Evolutionary conservation across 2,329 filamentous ascomycete species (phyloP).

Genomic region (Cladosporium oxysporum): DNA sequence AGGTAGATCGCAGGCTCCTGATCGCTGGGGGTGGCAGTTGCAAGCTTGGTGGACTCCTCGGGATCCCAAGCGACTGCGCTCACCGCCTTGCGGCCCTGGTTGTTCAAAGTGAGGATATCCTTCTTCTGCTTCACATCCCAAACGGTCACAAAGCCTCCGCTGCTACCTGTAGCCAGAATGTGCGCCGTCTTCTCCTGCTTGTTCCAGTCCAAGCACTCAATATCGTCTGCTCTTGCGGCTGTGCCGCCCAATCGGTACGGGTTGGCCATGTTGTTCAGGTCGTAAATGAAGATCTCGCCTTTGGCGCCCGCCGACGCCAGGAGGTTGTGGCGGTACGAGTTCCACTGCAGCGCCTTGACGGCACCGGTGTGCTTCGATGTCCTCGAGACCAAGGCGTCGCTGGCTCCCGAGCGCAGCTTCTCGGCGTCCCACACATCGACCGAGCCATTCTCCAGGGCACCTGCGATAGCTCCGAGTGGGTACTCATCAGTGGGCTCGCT

Average conservation of each 20-base stretch:
- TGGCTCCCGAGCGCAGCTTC: conserved; percentile 54
- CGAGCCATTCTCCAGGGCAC: conserved; percentile 90
- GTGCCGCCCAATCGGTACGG: conserved; percentile 87
- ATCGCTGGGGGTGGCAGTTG: conserved; percentile 90
- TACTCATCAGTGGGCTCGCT: conserved; percentile 76
- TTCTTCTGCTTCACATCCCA: conserved; percentile 99
- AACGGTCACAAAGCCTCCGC: conserved; percentile 92
- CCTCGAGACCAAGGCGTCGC: conserved; percentile 79
- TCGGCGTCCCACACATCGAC: conserved; percentile 92
- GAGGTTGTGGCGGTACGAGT: conserved; percentile 86
- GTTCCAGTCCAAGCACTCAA: conserved; percentile 98
- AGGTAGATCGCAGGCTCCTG: conserved; percentile 83
- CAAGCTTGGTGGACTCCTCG: conserved; percentile 84
- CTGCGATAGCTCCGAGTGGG: conserved; percentile 86
- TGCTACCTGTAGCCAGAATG: conserved; percentile 91
- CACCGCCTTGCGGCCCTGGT: conserved; percentile 83
- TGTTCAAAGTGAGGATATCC: conserved; percentile 91
- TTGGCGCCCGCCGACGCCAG: conserved; percentile 91
- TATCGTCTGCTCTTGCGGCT: conserved; percentile 87
- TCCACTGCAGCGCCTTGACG: conserved; percentile 95
- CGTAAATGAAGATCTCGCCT: conserved; percentile 94
- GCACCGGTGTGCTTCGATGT: conserved; percentile 88
- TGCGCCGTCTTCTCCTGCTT: conserved; percentile 81
- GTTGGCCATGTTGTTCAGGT: conserved; percentile 84
- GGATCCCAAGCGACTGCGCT: conserved; percentile 98